phyloP scores from a whole-genome alignment of 108 stramenopile genomes.

The Chaetoceros muelleri region DNA sequence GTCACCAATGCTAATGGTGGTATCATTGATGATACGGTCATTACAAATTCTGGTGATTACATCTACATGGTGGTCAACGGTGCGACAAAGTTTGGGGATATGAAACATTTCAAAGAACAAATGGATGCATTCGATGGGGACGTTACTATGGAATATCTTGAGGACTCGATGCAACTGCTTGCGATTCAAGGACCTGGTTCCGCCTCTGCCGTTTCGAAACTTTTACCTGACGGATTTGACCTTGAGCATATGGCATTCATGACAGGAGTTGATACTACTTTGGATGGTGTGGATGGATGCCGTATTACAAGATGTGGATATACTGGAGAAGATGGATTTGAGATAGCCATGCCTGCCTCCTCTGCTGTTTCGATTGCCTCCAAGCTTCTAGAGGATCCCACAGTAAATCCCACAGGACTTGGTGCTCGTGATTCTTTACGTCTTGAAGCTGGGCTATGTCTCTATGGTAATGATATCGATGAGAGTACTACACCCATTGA shows the following conservation, averaged over 20 bases:
- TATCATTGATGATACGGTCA: slow-evolving; percentile 97
- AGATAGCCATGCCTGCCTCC: slow-evolving; percentile 83
- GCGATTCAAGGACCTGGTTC: slow-evolving; percentile 96
- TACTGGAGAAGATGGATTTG: slow-evolving; percentile 99
- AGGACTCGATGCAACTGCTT: slow-evolving; percentile 84
- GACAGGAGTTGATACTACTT: slow-evolving; percentile 74
- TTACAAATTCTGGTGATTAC: slow-evolving; percentile 83
- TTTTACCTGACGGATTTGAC: slow-evolving; percentile 76
- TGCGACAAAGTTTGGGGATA: slow-evolving; percentile 93
- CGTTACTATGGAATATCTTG: slow-evolving; percentile 86
- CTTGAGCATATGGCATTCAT: slow-evolving; percentile 89
- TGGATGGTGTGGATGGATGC: slow-evolving; percentile 87
- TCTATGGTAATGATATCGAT: slow-evolving; percentile 97
- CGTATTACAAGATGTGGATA: slow-evolving; percentile 98
- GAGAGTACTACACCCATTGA: slow-evolving; percentile 89
- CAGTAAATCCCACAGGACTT: slow-evolving; percentile 87
- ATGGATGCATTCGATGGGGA: slow-evolving; percentile 68
- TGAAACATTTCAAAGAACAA: slow-evolving; percentile 81
- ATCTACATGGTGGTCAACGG: slow-evolving; percentile 99
- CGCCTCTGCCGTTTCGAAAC: slow-evolving; percentile 57
- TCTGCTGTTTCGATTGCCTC: slow-evolving; percentile 72
- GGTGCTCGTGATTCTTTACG: slow-evolving; percentile 97
- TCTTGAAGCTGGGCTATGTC: slow-evolving; percentile 96
- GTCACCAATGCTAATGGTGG: slow-evolving; percentile 90
- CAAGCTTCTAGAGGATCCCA: slow-evolving; percentile 56